Percentiles rank a stretch among this genome's conserved stretches.
These are phyloP conservation scores for Blastobotrys peoriensis DNA, from an alignment of 805 yeast genomes.

Conservation along the genomic window DNA sequence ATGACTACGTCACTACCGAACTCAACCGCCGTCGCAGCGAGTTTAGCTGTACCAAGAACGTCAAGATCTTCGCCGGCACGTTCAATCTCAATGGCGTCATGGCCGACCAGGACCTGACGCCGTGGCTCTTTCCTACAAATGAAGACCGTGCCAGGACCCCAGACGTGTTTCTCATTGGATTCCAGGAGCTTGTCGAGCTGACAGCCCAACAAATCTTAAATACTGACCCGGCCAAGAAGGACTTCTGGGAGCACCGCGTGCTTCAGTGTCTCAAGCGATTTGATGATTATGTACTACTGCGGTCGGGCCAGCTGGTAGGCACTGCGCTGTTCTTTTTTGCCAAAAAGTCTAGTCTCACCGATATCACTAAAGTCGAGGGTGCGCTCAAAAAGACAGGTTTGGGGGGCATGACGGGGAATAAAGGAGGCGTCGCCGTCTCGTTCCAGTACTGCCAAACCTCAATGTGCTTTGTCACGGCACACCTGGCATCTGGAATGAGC, in stretches of 20 bases:
- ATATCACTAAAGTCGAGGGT: slow-evolving; percentile 84
- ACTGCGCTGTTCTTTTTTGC: slow-evolving; percentile 69
- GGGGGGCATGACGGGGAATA: slow-evolving; percentile 96
- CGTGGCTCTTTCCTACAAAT: slow-evolving; percentile 58
- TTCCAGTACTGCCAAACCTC: slow-evolving; percentile 75
- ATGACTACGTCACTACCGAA: slow-evolving; percentile 71
- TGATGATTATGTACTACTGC: slow-evolving; percentile 56
- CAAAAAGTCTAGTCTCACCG: slow-evolving; percentile 49
- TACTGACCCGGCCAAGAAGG: slow-evolving; percentile 73
- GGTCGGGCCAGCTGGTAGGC: slow-evolving; percentile 91
- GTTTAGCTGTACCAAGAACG: slow-evolving; percentile 56
- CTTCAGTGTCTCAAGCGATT: slow-evolving; percentile 53
- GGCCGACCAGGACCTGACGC: slow-evolving; percentile 50
- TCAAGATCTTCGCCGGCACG: slow-evolving; percentile 73
- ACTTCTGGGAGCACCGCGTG: slow-evolving; percentile 72
- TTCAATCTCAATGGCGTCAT: slow-evolving; percentile 78
- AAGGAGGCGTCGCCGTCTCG: slow-evolving; percentile 92
- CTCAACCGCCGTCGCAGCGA: slow-evolving; percentile 43
- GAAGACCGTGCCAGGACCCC: slow-evolving; percentile 34
- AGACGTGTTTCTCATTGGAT: slow-evolving; percentile 80
- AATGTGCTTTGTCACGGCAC: slow-evolving; percentile 83
- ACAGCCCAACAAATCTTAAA: slow-evolving; percentile 86
- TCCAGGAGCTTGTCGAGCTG: slow-evolving; percentile 90
- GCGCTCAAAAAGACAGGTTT: slow-evolving; percentile 90
- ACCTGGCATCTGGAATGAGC: slow-evolving; percentile 85